Evolutionary conservation across 2,329 filamentous ascomycete genomes (phyloP).

Genomic region (Neoarthrinium moseri): DNA sequence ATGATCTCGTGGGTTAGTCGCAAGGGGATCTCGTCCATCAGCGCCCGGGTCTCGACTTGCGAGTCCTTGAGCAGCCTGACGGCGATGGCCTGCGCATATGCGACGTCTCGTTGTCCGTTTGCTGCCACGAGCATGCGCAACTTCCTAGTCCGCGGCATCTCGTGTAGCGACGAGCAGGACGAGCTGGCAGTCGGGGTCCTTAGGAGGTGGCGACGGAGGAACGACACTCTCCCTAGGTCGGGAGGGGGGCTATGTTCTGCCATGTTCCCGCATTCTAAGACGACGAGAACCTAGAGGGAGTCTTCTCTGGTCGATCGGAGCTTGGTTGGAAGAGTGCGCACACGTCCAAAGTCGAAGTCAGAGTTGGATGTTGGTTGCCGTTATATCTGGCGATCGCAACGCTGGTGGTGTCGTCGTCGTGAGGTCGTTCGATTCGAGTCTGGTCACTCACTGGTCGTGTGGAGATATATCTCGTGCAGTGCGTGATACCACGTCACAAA

Average conservation of each 20-base stretch:
- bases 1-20: conserved; percentile 63
- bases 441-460: no score
- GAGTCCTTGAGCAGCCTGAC: conserved; percentile 65
- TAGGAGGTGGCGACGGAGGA: conserved; percentile 10
- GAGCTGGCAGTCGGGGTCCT: conserved; percentile 19
- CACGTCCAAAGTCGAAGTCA: no score
- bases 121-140: conserved; percentile 64
- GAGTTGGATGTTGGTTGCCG: no score
- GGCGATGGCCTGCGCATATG: conserved; percentile 64
- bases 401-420: no score
- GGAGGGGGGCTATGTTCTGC: conserved; percentile 8
- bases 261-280: conserved; percentile 7
- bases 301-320: no score
- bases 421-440: no score
- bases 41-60: conserved; percentile 59
- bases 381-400: no score
- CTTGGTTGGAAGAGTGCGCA: no score
- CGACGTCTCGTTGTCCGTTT: conserved; percentile 63
- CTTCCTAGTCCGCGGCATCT: conserved; percentile 41
- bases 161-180: conserved; percentile 32
- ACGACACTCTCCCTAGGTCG: conserved; percentile 8
- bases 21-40: conserved; percentile 64
- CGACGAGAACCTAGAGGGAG: no score
- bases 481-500: no score
- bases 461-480: no score